Base-by-base conservation (phyloP, 2,329 filamentous ascomycete genomes). In the Aspergillus pseudoterreus region DNA sequence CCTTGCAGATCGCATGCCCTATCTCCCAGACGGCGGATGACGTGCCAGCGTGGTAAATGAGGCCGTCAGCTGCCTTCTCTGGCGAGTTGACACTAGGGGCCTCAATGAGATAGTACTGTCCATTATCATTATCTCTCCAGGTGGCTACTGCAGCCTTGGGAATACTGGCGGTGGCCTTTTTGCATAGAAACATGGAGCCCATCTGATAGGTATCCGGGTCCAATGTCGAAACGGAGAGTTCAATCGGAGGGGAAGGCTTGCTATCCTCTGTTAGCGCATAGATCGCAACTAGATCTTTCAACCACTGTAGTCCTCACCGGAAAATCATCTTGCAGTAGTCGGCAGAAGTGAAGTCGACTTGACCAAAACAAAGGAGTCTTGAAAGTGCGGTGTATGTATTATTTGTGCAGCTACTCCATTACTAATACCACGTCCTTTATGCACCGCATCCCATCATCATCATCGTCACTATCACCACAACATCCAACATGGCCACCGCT, bases 1-100 rank as follows among this genome's bases (percentile, higher is more conserved):
- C 51, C 49, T 56, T 56, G 22, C 51, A 54, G 43, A 52, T 50
- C 8, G 47, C 45, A 22, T 56, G 14, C 9, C 54, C 48, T 47
- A 54, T 54, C 21, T 14, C 45, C 49, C 54, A 50, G 15, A 56
- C 45, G 9, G 51, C 45, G 27, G 51, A 56, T 43, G 51, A 48
- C 14, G 33, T 47, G 32, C 54, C 54, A 22, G 43, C 51, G 19
- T 54, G 36, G 38, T 56, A 43, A 4, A 56, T 41, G 15, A 52
- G 47, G 22, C 43, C 47, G 2, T 49, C 38, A 12, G 44, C 10
- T 42, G 36, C 6, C 21, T 51, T 35, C 33, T 42, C 11, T 19
- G 15, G 35, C 27, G 22, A 24, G 32, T 33, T 45, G 15, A 10
- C 14, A 1, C 12, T 11, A 12, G 14, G 41, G 2, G 8, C 32